Conservation (phyloP, 306 rosid genomes). For the Potentilla sterilis region DNA sequence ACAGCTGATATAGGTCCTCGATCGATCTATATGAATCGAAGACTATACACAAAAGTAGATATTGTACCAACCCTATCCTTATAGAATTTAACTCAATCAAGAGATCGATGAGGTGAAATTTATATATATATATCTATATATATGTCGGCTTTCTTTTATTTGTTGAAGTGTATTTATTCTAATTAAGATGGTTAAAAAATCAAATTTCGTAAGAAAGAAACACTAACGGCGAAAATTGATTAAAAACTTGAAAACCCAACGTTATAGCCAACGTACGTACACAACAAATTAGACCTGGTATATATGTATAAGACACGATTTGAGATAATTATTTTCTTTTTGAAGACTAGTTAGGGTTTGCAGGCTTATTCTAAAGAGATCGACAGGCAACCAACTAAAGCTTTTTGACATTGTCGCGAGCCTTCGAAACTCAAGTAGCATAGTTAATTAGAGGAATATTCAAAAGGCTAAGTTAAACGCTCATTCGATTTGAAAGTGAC, state of each 20-base stretch:
- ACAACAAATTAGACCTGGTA: neutral
- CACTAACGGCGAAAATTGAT: too few relatives aligned
- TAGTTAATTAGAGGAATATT: neutral
- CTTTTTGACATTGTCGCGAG: constrained; percentile 6
- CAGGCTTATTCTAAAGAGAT: neutral
- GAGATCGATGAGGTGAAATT: too few relatives aligned
- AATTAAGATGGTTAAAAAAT: too few relatives aligned
- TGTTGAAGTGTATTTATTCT: too few relatives aligned
- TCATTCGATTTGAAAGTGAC: neutral
- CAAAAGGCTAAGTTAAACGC: neutral
- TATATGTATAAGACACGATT: neutral
- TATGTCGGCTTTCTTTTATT: too few relatives aligned
- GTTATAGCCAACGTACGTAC: neutral
- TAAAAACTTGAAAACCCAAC: neutral
- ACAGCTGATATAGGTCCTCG: neutral
- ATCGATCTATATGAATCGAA: neutral
- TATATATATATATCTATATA: too few relatives aligned
- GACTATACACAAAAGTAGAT: neutral
- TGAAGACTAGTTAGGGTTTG: neutral
- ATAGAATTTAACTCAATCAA: too few relatives aligned
- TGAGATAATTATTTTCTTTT: neutral
- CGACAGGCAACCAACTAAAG: constrained; percentile 2
- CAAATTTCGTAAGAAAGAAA: too few relatives aligned
- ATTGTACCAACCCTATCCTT: neutral
- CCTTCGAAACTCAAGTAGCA: neutral